Base-by-base conservation (phyloP, 192 early-diverging fungal species). In the Gigaspora rosea region DNA sequence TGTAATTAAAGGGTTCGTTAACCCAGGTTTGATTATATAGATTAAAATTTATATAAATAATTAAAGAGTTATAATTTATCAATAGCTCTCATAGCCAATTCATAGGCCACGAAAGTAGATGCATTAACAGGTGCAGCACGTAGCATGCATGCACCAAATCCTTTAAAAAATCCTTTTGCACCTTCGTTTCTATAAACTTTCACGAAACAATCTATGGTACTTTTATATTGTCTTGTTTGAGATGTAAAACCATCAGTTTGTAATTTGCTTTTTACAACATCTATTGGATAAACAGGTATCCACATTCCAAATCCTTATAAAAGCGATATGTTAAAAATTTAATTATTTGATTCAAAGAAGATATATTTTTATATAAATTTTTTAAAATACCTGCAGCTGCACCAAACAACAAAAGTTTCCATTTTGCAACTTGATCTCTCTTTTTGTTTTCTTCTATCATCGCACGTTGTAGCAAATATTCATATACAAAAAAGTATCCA, bases 111-210 rank as follows among this genome's bases (percentile, higher is more conserved):
- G 88, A 99, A 99, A 12, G 96, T 97, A 20, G 89, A 92, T 12
- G 94, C 97, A 72, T 97, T 99, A 57, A 91, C 94, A n/a, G 97
- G 97, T 13, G 93, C 97, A 36, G 97, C 96, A 80, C 97, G 87
- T 49, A 96, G 86, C 78, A 99, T 92, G 78, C 95, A 95, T 20
- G 95, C 87, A 4, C 88, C 87, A 80, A 95, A 87, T 22, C 93
- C 94, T 78, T 91, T 85, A 87, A 95, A 97, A 81, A 99, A 92
- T 6, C 97, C 97, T 54, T 85, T 85, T 32, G 91, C 50, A 0
- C 97, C 96, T 77, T 99, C 94, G 49, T 85, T 82, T 22, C 85
- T 86, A 69, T 94, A 79, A 7, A 89, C 93, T 83, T 96, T 91
- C 35, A 86, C 86, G 36, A 89, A 90, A 80, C 95, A 97, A 80